phyloP scores from a whole-genome alignment of 306 rosid species.

The Fragaria vesca region DNA sequence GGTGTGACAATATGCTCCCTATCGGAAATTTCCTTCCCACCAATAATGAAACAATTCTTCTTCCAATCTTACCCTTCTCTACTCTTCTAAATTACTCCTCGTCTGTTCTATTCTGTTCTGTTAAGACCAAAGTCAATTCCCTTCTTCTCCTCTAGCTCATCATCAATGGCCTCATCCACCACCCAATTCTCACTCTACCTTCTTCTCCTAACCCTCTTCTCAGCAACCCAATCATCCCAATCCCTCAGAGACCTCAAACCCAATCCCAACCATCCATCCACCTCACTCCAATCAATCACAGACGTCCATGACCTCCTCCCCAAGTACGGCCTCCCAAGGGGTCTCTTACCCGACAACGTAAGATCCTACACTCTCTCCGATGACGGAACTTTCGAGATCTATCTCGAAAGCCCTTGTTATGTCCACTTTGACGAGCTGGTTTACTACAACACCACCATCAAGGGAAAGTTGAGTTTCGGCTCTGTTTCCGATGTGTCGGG shows the following conservation, averaged over 20 bases:
- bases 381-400: slow-evolving; percentile 47
- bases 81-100: no score
- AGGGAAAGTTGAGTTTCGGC: slow-evolving; percentile 50
- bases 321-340: slow-evolving; percentile 63
- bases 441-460: slow-evolving; percentile 46
- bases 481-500: slow-evolving; percentile 58
- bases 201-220: slow-evolving; percentile 21
- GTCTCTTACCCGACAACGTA: slow-evolving; percentile 67
- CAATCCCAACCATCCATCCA: slow-evolving; percentile 13
- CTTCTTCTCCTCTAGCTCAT: background rate
- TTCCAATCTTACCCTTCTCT: no score
- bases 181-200: slow-evolving; percentile 22
- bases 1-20: no score
- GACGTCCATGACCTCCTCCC: slow-evolving; percentile 69
- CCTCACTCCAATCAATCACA: slow-evolving; percentile 4
- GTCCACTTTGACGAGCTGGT: slow-evolving; percentile 49
- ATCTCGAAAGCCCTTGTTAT: slow-evolving; percentile 51
- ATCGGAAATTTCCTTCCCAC: no score
- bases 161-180: slow-evolving; percentile 37
- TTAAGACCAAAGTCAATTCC: slow-evolving; percentile 1
- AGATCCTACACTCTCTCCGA: slow-evolving; percentile 55
- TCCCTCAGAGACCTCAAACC: slow-evolving; percentile 21
- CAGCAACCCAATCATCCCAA: slow-evolving; percentile 21
- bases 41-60: no score
- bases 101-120: no score